A percentile compares a stretch with the other conserved stretches of the same genome.
phyloP scores from a whole-genome alignment of 2,329 filamentous ascomycete species.

The Coleophoma cylindrospora region DNA sequence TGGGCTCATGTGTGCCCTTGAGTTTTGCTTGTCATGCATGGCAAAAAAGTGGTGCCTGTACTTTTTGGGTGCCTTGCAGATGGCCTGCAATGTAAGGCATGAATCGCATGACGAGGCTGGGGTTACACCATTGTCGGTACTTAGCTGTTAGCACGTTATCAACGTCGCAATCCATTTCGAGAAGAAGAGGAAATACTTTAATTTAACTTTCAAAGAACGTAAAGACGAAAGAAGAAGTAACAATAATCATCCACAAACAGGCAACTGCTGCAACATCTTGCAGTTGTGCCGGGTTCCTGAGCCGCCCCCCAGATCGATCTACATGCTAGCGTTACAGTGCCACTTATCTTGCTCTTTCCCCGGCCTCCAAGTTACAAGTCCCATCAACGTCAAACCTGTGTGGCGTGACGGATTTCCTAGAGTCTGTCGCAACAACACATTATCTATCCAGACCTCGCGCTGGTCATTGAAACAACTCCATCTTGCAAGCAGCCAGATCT shows the following conservation, averaged over 20 bases:
- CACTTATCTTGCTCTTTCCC: not conserved
- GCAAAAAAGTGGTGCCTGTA: not conserved
- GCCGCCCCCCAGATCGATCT: not conserved
- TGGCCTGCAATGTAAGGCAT: not conserved
- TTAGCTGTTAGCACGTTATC: no score
- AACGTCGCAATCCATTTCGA: no score
- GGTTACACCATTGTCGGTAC: no score
- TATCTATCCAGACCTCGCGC: constrained; percentile 2
- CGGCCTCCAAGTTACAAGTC: not conserved
- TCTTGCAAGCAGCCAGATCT: not conserved
- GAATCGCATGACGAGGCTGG: no score
- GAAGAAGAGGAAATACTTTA: no score
- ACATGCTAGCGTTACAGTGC: not conserved
- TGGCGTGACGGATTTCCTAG: no score
- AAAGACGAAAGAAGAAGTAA: no score
- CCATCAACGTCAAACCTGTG: no score
- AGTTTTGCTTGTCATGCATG: not conserved
- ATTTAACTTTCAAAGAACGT: no score
- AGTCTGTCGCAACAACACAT: no score
- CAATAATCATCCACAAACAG: no score
- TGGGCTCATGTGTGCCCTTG: not conserved
- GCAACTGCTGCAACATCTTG: no score
- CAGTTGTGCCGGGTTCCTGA: not conserved
- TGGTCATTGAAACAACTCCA: constrained; percentile 6
- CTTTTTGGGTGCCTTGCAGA: not conserved